Evolutionary conservation across 495 filamentous ascomycete genomes (phyloP).

Genomic region (Trichoderma gamsii): DNA sequence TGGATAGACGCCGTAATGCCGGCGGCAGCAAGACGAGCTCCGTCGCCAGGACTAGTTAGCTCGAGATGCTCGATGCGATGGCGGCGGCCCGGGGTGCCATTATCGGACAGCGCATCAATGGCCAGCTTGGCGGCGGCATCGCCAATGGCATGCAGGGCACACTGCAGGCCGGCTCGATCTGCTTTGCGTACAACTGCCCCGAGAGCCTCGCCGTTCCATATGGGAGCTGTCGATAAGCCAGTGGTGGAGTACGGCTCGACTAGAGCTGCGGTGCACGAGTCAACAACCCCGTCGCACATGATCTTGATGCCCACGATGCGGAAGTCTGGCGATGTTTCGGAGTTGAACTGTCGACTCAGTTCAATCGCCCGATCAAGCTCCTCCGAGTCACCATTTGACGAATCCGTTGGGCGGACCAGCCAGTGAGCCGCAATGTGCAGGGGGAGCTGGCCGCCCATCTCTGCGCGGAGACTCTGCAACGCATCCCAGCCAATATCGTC

Average conservation of each 20-base stretch:
- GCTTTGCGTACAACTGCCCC: slow-evolving; percentile 50
- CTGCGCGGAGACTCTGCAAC: slow-evolving; percentile 40
- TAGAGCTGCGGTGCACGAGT: slow-evolving; percentile 60
- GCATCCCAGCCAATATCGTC: slow-evolving; percentile 55
- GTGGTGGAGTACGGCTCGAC: slow-evolving; percentile 50
- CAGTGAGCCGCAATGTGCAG: slow-evolving; percentile 60
- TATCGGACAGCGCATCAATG: slow-evolving; percentile 46
- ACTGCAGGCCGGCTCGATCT: slow-evolving; percentile 49
- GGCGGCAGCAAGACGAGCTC: slow-evolving; percentile 43
- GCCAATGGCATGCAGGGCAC: slow-evolving; percentile 62
- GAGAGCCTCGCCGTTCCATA: slow-evolving; percentile 50
- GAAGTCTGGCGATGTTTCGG: slow-evolving; percentile 45
- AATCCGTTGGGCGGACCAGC: slow-evolving; percentile 46
- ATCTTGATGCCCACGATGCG: slow-evolving; percentile 59
- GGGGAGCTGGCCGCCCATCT: slow-evolving; percentile 32
- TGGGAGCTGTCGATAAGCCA: slow-evolving; percentile 39
- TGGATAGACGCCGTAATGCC: slow-evolving; percentile 59
- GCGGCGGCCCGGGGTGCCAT: slow-evolving; percentile 38
- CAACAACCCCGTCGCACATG: slow-evolving; percentile 62
- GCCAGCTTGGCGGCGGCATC: slow-evolving; percentile 51
- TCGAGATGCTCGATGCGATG: slow-evolving; percentile 62
- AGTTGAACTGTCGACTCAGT: slow-evolving; percentile 42
- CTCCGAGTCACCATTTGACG: slow-evolving; percentile 32
- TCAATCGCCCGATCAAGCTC: slow-evolving; percentile 57
- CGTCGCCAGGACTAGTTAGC: slow-evolving; percentile 48